Base-by-base conservation (phyloP, 208 protist genomes). In the Leptomonas seymouri region DNA sequence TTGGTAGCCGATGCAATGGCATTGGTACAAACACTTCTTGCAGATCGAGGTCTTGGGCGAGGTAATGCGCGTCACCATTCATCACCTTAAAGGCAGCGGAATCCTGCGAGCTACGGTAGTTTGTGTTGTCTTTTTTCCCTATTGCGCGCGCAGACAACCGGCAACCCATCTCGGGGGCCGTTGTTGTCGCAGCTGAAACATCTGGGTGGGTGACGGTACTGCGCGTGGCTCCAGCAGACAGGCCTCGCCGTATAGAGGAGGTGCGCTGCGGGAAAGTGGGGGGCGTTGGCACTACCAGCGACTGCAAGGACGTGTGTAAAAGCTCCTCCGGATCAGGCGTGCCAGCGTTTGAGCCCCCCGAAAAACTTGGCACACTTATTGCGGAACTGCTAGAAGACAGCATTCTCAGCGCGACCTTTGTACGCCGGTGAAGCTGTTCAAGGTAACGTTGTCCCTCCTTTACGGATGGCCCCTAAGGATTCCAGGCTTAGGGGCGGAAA, bases 11-110 rank as follows among this genome's bases (percentile, higher is more conserved):
- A 34, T n/a, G 23, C 16, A 44, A 20, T 27, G 23, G 54, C 5
- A 3, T 3, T 2, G 54, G 54, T 14, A 14, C 42, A 41, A 64
- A 21, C 7, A 28, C 3, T 2, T 36, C 44, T 3, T 51, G 44
- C 44, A 64, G 42, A 41, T 64, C 58, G 16, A 34, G 58, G 28
- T 64, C 42, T 15, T 51, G 58, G 6, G 28, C 44, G 15, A 23
- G 42, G 27, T 50, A 25, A 9, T 23, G 44, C 18, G 44, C 14
- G 21, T 15, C 5, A 14, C 42, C 41, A 11, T 36, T 18, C 6
- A 23, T 9, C 39, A 49, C 7, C n/a, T n/a, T n/a, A n/a, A n/a
- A n/a, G 8, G 23, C 25, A 2, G 44, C 8, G 1, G 56, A 7
- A 11, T 45, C 45, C 34, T 36, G 31, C 4, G 16, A 34, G 34